Evolutionary conservation across 2,329 filamentous ascomycete genomes (phyloP).

Genomic region (Orbilia javanica): DNA sequence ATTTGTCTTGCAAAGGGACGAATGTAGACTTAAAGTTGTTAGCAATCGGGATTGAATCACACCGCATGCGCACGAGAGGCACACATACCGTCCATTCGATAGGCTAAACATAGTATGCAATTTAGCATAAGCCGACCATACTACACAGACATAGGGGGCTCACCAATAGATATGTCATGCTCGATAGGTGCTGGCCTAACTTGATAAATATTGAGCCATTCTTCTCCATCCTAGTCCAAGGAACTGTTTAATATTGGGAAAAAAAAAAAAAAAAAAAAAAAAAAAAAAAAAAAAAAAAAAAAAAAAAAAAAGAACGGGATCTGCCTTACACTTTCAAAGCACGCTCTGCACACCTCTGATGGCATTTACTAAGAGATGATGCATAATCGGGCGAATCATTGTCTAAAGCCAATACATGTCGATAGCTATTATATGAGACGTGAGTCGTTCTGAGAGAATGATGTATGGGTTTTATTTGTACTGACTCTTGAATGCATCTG

Average conservation of each 20-base stretch:
- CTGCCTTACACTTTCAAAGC: slow-evolving; percentile 42
- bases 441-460: slow-evolving; percentile 21
- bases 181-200: slow-evolving; percentile 85
- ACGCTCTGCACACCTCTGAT: slow-evolving; percentile 52
- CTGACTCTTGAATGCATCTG: slow-evolving; percentile 57
- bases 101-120: slow-evolving; percentile 33
- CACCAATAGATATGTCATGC: slow-evolving; percentile 62
- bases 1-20: slow-evolving; percentile 94
- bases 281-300: too few relatives aligned
- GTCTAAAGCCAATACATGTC: slow-evolving; percentile 30
- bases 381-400: slow-evolving; percentile 27
- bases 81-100: slow-evolving; percentile 61
- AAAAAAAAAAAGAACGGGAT: background rate
- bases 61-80: background rate
- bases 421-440: slow-evolving; percentile 35
- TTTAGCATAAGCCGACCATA: background rate
- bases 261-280: background rate
- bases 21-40: slow-evolving; percentile 73
- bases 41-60: background rate
- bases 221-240: slow-evolving; percentile 74
- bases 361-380: slow-evolving; percentile 39
- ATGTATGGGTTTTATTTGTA: background rate
- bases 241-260: background rate
- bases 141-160: background rate
- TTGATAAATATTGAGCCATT: slow-evolving; percentile 99